Evolutionary conservation across 805 yeast species (phyloP).

Genomic region (Kodamaea restingae): DNA sequence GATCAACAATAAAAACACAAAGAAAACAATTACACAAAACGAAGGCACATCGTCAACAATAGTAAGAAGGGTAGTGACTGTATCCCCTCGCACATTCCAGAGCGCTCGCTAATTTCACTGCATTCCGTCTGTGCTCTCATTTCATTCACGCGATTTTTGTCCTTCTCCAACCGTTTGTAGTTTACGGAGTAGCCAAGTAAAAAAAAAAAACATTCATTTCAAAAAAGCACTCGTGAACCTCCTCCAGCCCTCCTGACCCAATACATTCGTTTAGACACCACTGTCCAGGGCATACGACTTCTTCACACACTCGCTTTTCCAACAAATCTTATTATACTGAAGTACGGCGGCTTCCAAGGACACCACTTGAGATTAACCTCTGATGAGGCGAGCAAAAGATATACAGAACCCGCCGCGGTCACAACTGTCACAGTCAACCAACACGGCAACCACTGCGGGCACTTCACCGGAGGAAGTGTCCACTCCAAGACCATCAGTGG

Average conservation of each 20-base stretch:
- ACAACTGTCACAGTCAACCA: constrained; percentile 4
- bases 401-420: constrained; percentile 1
- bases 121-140: no score
- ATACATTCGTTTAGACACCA: constrained; percentile 3
- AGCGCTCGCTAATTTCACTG: no score
- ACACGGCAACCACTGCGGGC: constrained; percentile 1
- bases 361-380: neutral
- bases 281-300: constrained; percentile 1
- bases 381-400: constrained; percentile 4
- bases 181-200: no score
- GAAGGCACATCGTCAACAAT: neutral
- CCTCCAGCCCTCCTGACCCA: constrained; percentile 1
- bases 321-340: neutral
- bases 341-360: no score
- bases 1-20: neutral
- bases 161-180: neutral
- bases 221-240: neutral
- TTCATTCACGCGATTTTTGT: neutral
- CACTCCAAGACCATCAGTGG: constrained; percentile 2
- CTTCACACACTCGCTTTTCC: neutral
- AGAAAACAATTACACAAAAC: neutral
- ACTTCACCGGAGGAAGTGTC: constrained; percentile 1
- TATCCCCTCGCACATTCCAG: no score
- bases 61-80: no score
- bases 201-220: constrained; percentile 1